Base-by-base conservation (phyloP, 2,329 filamentous ascomycete species). In the Trichothecium roseum region DNA sequence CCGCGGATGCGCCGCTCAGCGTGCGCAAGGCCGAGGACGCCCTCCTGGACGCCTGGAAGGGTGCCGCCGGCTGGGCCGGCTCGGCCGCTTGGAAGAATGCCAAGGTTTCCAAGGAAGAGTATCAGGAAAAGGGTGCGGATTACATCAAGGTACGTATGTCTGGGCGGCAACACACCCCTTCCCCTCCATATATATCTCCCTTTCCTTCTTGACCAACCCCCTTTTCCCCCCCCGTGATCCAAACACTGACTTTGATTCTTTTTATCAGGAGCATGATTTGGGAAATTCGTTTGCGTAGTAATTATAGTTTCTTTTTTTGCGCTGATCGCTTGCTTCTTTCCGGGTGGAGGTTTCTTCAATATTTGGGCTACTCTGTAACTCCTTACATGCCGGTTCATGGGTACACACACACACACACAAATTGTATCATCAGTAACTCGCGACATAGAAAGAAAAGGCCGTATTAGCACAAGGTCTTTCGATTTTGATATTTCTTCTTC, bases 41-140 rank as follows among this genome's bases (percentile, higher is more conserved):
- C 3, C 55, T 91, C 18, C 64, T 93, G 26, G 91, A 98, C 67
- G 84, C 89, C 3, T 98, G 91, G 91, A 84, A 73, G 57, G 91
- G 91, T 7, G 91, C 91, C 1, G 89, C 91, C 10, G 69, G 74
- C 42, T 98, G 91, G 89, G 83, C 81, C 14, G 68, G 72, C 10
- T 68, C 69, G 2, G 53, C 65, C 22, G 68, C 68, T 15, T 78
- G 78, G 60, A 75, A 69, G 53, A 59, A 63, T 26, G 76, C 77
- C 4, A 81, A 77, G 41, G 72, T 98, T 29, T 83, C 80, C 2
- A 77, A 73, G 48, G 81, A 81, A 45, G 91, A 96, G 59, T 98
- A 86, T 60, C 57, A 75, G 47, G 91, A 98, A 66, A 95, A 94
- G 67, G 91, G 91, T 2, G 69, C 78, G 16, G 89, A 96, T 48